phyloP scores from a whole-genome alignment of 495 filamentous ascomycete genomes.

The Xylaria sp. region DNA sequence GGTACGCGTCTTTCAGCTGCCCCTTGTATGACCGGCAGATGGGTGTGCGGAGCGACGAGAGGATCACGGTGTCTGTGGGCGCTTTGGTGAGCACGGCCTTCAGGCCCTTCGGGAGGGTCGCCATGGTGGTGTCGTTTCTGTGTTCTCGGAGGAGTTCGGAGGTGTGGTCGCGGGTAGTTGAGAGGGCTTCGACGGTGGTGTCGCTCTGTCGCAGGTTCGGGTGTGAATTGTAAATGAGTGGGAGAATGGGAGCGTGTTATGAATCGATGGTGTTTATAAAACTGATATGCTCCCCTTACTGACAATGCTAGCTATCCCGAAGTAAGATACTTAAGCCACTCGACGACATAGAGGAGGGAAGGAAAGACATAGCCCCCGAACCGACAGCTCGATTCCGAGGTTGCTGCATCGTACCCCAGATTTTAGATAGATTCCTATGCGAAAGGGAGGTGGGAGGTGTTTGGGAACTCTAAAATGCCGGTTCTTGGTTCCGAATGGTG shows the following conservation, averaged over 20 bases:
- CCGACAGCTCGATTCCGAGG: not conserved
- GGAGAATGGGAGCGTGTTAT: not conserved
- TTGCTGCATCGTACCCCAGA: constrained; percentile 12
- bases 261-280: not conserved
- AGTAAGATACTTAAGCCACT: not conserved
- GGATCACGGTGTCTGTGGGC: constrained; percentile 84
- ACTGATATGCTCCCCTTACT: not conserved
- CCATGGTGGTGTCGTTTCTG: constrained; percentile 30
- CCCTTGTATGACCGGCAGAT: constrained; percentile 84
- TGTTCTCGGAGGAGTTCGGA: not conserved
- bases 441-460: not conserved
- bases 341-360: not conserved
- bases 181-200: not conserved
- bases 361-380: not conserved
- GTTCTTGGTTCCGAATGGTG: constrained; percentile 32
- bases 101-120: constrained; percentile 60
- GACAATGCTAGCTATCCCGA: not conserved
- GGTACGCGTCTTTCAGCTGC: constrained; percentile 84
- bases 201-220: not conserved
- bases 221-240: not conserved
- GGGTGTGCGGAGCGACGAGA: constrained; percentile 86
- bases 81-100: constrained; percentile 80
- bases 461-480: constrained; percentile 35
- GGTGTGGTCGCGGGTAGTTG: not conserved
- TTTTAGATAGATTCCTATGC: not conserved